Conservation (phyloP, 257 asterid genomes). For the Petunia secreta region DNA sequence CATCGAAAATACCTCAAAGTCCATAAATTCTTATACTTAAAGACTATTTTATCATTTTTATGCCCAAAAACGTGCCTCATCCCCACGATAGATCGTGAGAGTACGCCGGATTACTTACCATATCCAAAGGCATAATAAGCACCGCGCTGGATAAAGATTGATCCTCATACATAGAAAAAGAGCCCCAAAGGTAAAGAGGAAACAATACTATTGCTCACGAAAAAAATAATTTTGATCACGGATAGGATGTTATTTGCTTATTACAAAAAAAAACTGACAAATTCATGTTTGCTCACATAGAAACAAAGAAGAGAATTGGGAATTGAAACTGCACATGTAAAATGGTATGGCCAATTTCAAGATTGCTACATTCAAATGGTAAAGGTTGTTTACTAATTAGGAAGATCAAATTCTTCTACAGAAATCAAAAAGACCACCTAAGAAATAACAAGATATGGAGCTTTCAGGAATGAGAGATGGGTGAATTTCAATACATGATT, state of each 20-base stretch:
- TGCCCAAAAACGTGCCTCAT: background rate
- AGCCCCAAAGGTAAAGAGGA: background rate
- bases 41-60: background rate
- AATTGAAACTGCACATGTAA: background rate
- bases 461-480: too few relatives aligned
- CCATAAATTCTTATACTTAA: background rate
- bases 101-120: background rate
- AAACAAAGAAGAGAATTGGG: background rate
- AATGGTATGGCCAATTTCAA: background rate
- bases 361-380: background rate
- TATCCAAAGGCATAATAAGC: background rate
- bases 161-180: background rate
- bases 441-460: too few relatives aligned
- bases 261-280: background rate
- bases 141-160: background rate
- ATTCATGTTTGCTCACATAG: background rate
- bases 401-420: background rate
- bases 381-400: background rate
- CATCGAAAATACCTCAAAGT: background rate
- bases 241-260: background rate
- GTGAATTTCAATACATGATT: too few relatives aligned
- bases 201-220: background rate
- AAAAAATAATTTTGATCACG: background rate
- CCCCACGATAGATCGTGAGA: background rate
- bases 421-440: too few relatives aligned